Evolutionary conservation across 345 rosid genomes (phyloP), one percentile per base, ranked within the genome.

Genomic region (Excoecaria agallocha): DNA sequence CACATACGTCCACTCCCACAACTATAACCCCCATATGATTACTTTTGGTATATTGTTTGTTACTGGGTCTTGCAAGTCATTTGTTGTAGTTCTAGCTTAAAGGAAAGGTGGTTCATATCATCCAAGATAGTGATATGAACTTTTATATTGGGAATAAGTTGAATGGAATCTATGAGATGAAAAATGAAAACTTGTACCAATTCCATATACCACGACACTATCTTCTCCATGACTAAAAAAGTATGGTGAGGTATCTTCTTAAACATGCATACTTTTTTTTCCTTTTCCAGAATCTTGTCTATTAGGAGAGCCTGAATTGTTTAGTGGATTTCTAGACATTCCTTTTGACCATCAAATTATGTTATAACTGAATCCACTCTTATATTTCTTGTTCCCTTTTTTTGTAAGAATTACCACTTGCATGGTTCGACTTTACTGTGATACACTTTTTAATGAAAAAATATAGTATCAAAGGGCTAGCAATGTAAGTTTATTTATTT

Each of bases 81-180:
- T 52, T 69, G 35, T 30, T 67, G 57, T 20, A 37, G 56, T n/a
- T 19, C 30, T 19, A 69, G 72, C 45, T 69, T 52, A 69, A 57
- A n/a, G 15, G 19, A 46, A 45, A 43, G 54, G 57, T 50, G 30
- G 30, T 30, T 30, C 30, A 30, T 68, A 30, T 38, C 16, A 0
- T 25, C n/a, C 51, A 16, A 37, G 19, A 8, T 6, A 4, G 72
- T 37, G 30, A 17, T 20, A 60, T 54, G 4, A 55, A 15, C 5
- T 19, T 48, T 67, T 25, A 11, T 46, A 1, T 22, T 38, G 20
- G 70, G 56, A 56, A 20, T 2, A 30, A 30, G 30, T 2, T 50
- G 45, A 68, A 12, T 17, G 24, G 6, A 16, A n/a, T 68, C 12
- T 15, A 35, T 4, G 71, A 35, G 22, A 8, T 5, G 35, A 50